Base-by-base conservation (phyloP, 2,329 filamentous ascomycete genomes). In the Cladophialophora psammophila region DNA sequence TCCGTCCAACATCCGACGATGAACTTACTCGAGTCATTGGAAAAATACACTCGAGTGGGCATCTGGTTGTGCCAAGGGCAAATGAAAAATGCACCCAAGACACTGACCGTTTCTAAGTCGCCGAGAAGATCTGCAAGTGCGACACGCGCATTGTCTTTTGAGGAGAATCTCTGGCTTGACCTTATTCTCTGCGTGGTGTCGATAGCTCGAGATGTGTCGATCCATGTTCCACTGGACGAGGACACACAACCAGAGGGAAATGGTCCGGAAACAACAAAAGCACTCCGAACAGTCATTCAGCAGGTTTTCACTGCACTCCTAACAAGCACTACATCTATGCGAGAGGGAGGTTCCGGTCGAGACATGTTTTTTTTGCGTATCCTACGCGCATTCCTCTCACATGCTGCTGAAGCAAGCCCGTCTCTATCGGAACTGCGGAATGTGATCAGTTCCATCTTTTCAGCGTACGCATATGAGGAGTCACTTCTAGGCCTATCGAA, bases 21-120 rank as follows among this genome's bases (percentile, higher is more conserved):
- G 64, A 90, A 94, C 64, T 83, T 97, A 1, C 83, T 97, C 3
- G 86, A 88, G 65, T 89, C 90, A 0, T 81, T 99, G 18, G 90
- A 96, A 68, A 97, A 96, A 76, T 98, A 97, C 78, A 88, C 90
- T 1, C 90, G 93, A 70, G 92, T 99, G 1, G 95, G 96, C 13
- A 94, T 96, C 59, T 99, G 95, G 95, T 83, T 99, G 12, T 98
- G 95, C 73, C 92, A 96, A 78, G 88, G 90, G 1, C 93, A 97
- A 76, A 91, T 90, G 74, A 52, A 75, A 71, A 64, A 75, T 71
- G 72, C 79, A 72, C 72, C 78, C 69, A 73, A 78, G 72, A 61
- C 78, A 65, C 64, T 75, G 63, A 67, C 74, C 72, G 69, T 63
- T 64, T 67, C 52, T 79, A 80, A 66, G 45, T 73, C 71, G 73